Evolutionary conservation across 345 rosid species (phyloP).

Genomic region (Eucalyptus albens): DNA sequence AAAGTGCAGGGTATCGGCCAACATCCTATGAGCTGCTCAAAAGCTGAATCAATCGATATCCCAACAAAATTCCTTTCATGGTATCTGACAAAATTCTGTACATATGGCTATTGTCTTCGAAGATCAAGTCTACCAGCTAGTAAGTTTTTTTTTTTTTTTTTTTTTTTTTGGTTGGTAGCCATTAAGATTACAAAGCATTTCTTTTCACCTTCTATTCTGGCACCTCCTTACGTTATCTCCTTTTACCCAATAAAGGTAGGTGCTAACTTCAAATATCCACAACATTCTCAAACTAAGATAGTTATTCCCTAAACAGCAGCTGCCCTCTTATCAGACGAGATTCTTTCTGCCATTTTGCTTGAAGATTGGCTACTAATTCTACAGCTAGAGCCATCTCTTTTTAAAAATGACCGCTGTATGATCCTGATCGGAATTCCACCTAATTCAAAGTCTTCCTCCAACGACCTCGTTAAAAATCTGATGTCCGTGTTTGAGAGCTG

Average conservation of each 20-base stretch:
- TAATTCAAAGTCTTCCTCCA: conserved; percentile 89
- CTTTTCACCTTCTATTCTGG: background rate
- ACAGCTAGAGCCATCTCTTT: conserved; percentile 4
- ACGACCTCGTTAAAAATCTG: conserved; percentile 66
- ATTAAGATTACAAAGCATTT: background rate
- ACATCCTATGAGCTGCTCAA: background rate
- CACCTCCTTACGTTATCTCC: background rate
- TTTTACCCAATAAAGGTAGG: background rate
- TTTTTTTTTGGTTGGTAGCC: background rate
- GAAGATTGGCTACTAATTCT: conserved; percentile 8
- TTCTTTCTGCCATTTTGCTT: conserved; percentile 13
- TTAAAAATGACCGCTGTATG: conserved; percentile 46
- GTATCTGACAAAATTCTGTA: background rate
- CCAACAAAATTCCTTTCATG: background rate
- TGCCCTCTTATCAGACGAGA: conserved; percentile 50
- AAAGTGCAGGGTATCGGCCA: background rate
- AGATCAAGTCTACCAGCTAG: background rate
- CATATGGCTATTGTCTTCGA: background rate
- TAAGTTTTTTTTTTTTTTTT: background rate
- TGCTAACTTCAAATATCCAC: background rate
- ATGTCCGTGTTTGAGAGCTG: conserved; percentile 59
- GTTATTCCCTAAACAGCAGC: background rate
- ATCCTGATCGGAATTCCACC: conserved; percentile 93
- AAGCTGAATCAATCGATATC: background rate
- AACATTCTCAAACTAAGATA: background rate